Evolutionary conservation across 129 eudicot species (phyloP).

Genomic region (Artemisia annua): DNA sequence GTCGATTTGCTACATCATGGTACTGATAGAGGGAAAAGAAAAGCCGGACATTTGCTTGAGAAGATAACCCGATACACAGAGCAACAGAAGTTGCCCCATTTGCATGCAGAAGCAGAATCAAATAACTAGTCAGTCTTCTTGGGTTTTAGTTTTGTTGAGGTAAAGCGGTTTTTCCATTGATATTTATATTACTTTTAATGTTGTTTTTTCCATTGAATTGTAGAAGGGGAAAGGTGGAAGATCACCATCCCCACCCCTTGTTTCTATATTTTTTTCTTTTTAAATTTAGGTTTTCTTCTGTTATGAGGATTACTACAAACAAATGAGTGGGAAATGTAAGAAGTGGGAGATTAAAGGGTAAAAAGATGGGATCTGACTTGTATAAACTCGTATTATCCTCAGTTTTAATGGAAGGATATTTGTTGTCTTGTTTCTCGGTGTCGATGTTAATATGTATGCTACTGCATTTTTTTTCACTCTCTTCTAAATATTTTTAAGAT

Average conservation of each 20-base stretch:
- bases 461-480: too few species aligned
- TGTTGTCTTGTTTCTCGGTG: neutral
- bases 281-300: constrained; percentile 12
- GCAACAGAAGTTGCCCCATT: constrained; percentile 54
- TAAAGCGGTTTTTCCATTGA: constrained; percentile 15
- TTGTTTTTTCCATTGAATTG: constrained; percentile 26
- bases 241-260: constrained; percentile 37
- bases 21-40: constrained; percentile 83
- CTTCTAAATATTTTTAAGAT: too few species aligned
- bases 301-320: constrained; percentile 26
- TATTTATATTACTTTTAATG: constrained; percentile 22
- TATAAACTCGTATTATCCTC: constrained; percentile 39
- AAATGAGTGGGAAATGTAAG: constrained; percentile 14
- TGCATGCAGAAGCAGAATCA: constrained; percentile 14
- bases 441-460: too few species aligned
- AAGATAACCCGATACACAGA: constrained; percentile 62
- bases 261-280: constrained; percentile 34
- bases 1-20: constrained; percentile 64
- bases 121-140: neutral
- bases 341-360: neutral
- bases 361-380: constrained; percentile 5
- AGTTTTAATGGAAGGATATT: constrained; percentile 54
- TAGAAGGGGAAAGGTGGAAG: constrained; percentile 58
- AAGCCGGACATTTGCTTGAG: constrained; percentile 79
- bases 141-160: neutral